These are phyloP conservation scores for Alternaria alternata DNA, from an alignment of 2,329 filamentous ascomycete genomes.

Conservation along the genomic window DNA sequence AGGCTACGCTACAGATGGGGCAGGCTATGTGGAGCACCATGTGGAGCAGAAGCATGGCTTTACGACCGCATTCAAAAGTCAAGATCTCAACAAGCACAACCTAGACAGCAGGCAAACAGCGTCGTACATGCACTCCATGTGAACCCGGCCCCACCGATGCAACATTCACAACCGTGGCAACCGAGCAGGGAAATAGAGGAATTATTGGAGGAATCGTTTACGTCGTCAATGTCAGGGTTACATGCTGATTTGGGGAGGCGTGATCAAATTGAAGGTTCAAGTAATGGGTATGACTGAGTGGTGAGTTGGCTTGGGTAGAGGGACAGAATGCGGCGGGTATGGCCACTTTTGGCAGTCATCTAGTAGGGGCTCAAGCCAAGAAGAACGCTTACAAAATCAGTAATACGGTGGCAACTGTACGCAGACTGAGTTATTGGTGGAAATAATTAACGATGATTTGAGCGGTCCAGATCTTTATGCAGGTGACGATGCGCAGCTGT, in stretches of 20 bases:
- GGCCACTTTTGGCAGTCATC: neutral
- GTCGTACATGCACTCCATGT: neutral
- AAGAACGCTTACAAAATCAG: neutral
- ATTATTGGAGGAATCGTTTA: neutral
- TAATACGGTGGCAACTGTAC: neutral
- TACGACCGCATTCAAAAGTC: neutral
- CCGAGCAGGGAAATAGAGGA: neutral
- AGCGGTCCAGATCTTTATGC: neutral
- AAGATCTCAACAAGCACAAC: neutral
- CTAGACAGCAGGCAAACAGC: neutral
- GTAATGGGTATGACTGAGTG: neutral
- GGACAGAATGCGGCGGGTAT: neutral
- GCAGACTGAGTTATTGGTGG: neutral
- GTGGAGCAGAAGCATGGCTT: neutral
- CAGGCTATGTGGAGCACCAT: neutral
- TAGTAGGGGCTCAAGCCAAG: neutral
- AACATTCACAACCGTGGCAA: neutral
- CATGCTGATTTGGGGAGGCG: neutral
- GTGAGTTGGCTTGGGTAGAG: neutral
- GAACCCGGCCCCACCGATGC: neutral
- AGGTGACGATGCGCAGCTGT: neutral
- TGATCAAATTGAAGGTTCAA: neutral
- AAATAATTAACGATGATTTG: neutral
- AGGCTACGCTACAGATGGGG: neutral
- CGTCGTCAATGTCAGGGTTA: neutral